Percentiles rank a stretch among this genome's conserved stretches.
phyloP scores from a whole-genome alignment of 2,329 filamentous ascomycete genomes.

The Aspergillaceae sp. region DNA sequence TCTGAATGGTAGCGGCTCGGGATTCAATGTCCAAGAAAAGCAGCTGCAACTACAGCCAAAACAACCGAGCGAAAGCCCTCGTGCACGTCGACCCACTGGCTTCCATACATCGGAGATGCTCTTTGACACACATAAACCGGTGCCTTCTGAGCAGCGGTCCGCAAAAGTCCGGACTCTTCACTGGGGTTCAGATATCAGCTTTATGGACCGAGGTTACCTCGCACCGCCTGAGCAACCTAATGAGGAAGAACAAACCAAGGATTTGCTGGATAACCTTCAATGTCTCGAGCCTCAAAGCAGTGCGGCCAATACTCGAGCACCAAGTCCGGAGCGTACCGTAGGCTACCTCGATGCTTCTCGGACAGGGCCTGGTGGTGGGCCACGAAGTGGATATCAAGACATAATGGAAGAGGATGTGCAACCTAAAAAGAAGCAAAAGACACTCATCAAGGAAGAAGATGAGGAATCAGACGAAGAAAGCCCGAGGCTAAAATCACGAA shows the following conservation, averaged over 20 bases:
- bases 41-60: slow-evolving; percentile 8
- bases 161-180: slow-evolving; percentile 41
- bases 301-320: slow-evolving; percentile 50
- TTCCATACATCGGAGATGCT: slow-evolving; percentile 32
- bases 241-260: slow-evolving; percentile 48
- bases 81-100: slow-evolving; percentile 19
- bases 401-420: slow-evolving; percentile 17
- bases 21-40: slow-evolving; percentile 10
- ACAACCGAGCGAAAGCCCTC: slow-evolving; percentile 8
- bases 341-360: slow-evolving; percentile 9
- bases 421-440: slow-evolving; percentile 25
- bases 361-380: slow-evolving; percentile 6
- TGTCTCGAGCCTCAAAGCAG: slow-evolving; percentile 52
- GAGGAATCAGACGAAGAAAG: slow-evolving; percentile 28
- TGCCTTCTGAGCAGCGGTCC: slow-evolving; percentile 28
- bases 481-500: slow-evolving; percentile 35
- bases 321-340: slow-evolving; percentile 43
- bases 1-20: slow-evolving; percentile 12
- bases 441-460: slow-evolving; percentile 32
- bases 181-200: slow-evolving; percentile 63
- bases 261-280: slow-evolving; percentile 48
- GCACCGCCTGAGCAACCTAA: slow-evolving; percentile 51
- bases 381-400: slow-evolving; percentile 10
- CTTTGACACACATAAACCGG: slow-evolving; percentile 28
- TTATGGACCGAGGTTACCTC: slow-evolving; percentile 53